These are phyloP conservation scores for Atkinsonella hypoxylon DNA, from an alignment of 2,329 filamentous ascomycete species.

Conservation along the genomic window DNA sequence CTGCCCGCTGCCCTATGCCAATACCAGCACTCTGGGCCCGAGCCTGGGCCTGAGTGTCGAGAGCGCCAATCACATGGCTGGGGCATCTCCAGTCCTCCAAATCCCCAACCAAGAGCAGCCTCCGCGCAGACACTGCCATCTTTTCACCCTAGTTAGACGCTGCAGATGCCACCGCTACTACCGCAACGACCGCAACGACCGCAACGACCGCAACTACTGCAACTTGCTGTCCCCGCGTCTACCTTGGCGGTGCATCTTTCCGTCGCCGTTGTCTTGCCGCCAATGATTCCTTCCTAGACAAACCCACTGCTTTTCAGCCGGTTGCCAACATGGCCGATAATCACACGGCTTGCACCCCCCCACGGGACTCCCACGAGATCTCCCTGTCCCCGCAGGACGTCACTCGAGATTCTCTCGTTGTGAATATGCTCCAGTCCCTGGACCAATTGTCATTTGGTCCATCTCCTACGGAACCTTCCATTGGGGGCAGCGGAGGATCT, in stretches of 20 bases:
- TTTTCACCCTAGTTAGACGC: neutral
- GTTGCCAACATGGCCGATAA: slow-evolving; percentile 16
- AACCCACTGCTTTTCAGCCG: slow-evolving; percentile 9
- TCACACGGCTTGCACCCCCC: slow-evolving; percentile 15
- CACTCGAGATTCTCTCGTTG: slow-evolving; percentile 81
- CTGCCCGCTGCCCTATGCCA: too few relatives aligned
- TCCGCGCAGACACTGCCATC: neutral
- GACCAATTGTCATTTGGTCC: slow-evolving; percentile 62
- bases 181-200: neutral
- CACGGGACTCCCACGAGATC: slow-evolving; percentile 69
- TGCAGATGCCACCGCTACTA: too few relatives aligned
- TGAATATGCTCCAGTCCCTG: slow-evolving; percentile 89
- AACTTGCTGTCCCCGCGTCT: neutral
- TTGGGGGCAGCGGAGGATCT: slow-evolving; percentile 5
- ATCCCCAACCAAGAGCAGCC: too few relatives aligned
- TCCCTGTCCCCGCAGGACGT: slow-evolving; percentile 65
- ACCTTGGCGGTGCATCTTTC: slow-evolving; percentile 1
- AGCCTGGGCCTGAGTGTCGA: too few relatives aligned
- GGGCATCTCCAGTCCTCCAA: neutral
- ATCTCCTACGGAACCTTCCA: slow-evolving; percentile 12
- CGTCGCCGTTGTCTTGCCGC: slow-evolving; percentile 5
- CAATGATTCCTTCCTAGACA: slow-evolving; percentile 17
- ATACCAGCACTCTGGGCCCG: too few relatives aligned
- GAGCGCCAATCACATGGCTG: too few relatives aligned
- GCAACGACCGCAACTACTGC: neutral